Evolutionary conservation across 805 yeast species (phyloP).

Genomic region (Tanozyma kutaoensis): DNA sequence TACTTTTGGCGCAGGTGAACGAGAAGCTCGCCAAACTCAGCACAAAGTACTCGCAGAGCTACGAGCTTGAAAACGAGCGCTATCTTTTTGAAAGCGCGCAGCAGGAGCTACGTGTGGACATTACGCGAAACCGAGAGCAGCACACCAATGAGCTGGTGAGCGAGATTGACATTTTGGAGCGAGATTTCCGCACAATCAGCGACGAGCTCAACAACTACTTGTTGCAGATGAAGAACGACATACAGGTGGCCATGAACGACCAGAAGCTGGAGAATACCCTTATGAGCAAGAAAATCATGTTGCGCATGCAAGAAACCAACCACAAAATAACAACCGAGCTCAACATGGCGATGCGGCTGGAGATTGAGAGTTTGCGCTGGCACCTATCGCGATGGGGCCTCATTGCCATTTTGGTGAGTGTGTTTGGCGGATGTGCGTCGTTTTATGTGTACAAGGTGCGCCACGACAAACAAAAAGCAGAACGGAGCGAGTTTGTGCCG

Average conservation of each 20-base stretch:
- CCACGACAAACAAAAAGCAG: conserved; percentile 9
- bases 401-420: conserved; percentile 55
- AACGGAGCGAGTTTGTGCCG: conserved; percentile 24
- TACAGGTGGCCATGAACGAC: conserved; percentile 74
- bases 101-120: conserved; percentile 71
- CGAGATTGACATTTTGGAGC: conserved; percentile 53
- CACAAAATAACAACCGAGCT: conserved; percentile 76
- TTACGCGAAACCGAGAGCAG: conserved; percentile 55
- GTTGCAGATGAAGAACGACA: conserved; percentile 51
- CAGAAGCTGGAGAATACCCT: conserved; percentile 77
- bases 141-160: conserved; percentile 57
- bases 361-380: conserved; percentile 87
- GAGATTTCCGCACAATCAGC: conserved; percentile 57
- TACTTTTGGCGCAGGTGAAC: conserved; percentile 30
- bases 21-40: conserved; percentile 29
- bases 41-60: conserved; percentile 33
- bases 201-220: conserved; percentile 63
- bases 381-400: conserved; percentile 83
- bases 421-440: conserved; percentile 37
- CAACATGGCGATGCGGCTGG: conserved; percentile 70
- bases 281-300: conserved; percentile 51
- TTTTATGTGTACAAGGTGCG: conserved; percentile 33
- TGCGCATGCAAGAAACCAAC: conserved; percentile 68
- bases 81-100: conserved; percentile 89
- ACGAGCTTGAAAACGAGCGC: conserved; percentile 76